phyloP scores from a whole-genome alignment of 371 early-diverging fungal species.

The Circinella umbellata region DNA sequence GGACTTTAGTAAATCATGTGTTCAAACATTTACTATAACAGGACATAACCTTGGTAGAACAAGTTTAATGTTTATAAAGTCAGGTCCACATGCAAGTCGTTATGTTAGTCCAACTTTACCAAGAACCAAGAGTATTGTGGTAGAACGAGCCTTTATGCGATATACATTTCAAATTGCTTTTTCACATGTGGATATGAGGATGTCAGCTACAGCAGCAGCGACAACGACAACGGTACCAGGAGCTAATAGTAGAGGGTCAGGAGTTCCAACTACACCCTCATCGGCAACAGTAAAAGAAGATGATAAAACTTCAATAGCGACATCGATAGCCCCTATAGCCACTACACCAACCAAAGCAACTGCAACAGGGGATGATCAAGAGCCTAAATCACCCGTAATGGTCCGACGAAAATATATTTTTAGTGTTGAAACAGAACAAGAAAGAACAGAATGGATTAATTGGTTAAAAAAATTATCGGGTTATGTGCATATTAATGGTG shows the following conservation, averaged over 20 bases:
- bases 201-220: slow-evolving; percentile 15
- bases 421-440: slow-evolving; percentile 59
- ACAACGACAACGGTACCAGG: neutral
- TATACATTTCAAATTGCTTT: slow-evolving; percentile 70
- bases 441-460: slow-evolving; percentile 53
- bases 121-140: slow-evolving; percentile 62
- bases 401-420: slow-evolving; percentile 59
- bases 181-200: slow-evolving; percentile 36
- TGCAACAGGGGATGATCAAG: slow-evolving; percentile 4
- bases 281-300: neutral
- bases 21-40: slow-evolving; percentile 65
- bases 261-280: neutral
- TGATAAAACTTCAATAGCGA: neutral
- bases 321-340: neutral
- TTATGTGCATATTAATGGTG: slow-evolving; percentile 29
- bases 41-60: slow-evolving; percentile 72
- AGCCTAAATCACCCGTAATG: slow-evolving; percentile 23
- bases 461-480: slow-evolving; percentile 40
- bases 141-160: slow-evolving; percentile 73
- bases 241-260: neutral
- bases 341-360: neutral
- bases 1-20: slow-evolving; percentile 58
- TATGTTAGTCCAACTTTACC: slow-evolving; percentile 62
- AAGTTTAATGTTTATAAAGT: slow-evolving; percentile 64
- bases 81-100: slow-evolving; percentile 57